Evolutionary conservation across 495 filamentous ascomycete genomes (phyloP), one percentile per base, ranked within the genome.

Genomic region (Penicillium subrubescens): DNA sequence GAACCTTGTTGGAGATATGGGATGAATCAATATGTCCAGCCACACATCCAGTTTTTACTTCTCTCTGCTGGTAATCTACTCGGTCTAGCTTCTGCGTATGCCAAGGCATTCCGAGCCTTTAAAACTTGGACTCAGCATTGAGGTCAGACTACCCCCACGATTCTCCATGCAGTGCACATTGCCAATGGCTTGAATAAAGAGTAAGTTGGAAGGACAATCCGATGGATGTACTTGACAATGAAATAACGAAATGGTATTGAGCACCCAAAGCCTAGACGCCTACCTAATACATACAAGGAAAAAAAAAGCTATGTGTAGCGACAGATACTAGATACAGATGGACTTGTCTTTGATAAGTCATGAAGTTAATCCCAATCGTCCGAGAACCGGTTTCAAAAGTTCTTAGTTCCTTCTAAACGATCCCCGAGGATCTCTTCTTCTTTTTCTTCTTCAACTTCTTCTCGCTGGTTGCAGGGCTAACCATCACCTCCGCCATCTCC

Each of bases 391-490:
- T 0, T 41, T 14, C 14, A 39, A 39, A 1, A 4, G 2, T 27
- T 27, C 15, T 3, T 11, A 17, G 1, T 14, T 37, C 37, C 17
- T 41, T 17, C 14, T 41, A 41, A 15, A 41, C 14, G 15, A 6
- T 41, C 5, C 37, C 44, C 8, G 44, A 25, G 21, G 44, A 48
- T 12, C 21, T 3, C 31, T n/a, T 54, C 51, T 54, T 54, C 51
- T 54, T 54, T 15, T 70, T 72, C 46, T 48, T 59, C 59, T 65
- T 72, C 48, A 33, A 51, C 51, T 63, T 68, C 61, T 54, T 69
- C 34, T 59, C 50, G 17, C 48, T 63, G 23, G 61, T 8, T 63
- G 61, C 39, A 76, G 75, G 75, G 60, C 73, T 77, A 29, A 76
- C 63, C 21, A 68, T 71, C 29, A 68, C 67, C 46, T 70, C 71